These are phyloP conservation scores for Cryptococcus hybrid DNA, from an alignment of 1,284 basidiomycete genomes.

Conservation along the genomic window DNA sequence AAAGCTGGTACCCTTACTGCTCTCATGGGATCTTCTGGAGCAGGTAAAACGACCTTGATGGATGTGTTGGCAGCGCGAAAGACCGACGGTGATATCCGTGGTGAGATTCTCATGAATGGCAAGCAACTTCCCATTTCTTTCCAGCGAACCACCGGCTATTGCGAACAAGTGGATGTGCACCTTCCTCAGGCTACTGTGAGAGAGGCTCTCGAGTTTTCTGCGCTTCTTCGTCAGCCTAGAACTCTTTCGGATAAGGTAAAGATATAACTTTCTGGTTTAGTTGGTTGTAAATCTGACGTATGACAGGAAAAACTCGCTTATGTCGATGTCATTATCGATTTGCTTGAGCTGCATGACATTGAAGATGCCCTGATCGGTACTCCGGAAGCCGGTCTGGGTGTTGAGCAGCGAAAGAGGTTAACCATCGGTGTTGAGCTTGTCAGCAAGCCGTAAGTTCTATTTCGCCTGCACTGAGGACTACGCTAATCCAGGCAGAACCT, in stretches of 20 bases:
- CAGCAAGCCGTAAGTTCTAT: conserved; percentile 62
- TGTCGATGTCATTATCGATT: conserved; percentile 71
- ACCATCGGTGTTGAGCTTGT: conserved; percentile 73
- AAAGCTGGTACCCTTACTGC: conserved; percentile 74
- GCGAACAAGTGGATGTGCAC: conserved; percentile 77
- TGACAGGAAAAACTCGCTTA: conserved; percentile 51
- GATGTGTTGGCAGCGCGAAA: conserved; percentile 79
- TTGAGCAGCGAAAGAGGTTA: conserved; percentile 73
- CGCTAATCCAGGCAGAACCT: no score
- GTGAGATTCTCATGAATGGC: conserved; percentile 75
- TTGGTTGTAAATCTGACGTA: conserved; percentile 76
- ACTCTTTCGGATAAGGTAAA: conserved; percentile 65
- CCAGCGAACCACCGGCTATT: conserved; percentile 60
- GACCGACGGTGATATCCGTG: conserved; percentile 71
- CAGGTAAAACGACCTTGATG: conserved; percentile 71
- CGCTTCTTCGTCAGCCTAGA: conserved; percentile 71
- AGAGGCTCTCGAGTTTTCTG: conserved; percentile 79
- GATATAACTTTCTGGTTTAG: conserved; percentile 74
- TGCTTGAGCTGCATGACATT: conserved; percentile 55
- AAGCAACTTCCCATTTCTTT: conserved; percentile 68
- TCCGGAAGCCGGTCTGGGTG: conserved; percentile 46
- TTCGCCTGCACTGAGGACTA: conserved; percentile 33
- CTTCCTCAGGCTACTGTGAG: conserved; percentile 65
- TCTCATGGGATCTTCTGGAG: conserved; percentile 62
- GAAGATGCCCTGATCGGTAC: neutral